A percentile compares a stretch with the other conserved stretches of the same genome.
Evolutionary conservation across 495 filamentous ascomycete genomes (phyloP).

Genomic region (Aspergillus kassunensis): DNA sequence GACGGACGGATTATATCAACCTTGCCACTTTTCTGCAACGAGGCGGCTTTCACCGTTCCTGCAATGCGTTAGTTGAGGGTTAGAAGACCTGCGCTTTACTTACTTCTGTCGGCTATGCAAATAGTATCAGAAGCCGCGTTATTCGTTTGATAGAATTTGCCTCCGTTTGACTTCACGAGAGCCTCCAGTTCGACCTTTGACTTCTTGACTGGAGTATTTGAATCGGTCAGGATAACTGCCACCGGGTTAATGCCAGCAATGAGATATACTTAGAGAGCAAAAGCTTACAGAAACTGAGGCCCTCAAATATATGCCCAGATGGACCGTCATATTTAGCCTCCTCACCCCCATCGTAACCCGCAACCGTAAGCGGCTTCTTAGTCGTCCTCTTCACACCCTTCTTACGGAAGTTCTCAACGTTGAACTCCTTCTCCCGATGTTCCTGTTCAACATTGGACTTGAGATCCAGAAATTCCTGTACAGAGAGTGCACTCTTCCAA

Average conservation of each 20-base stretch:
- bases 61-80: constrained; percentile 12
- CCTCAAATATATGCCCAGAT: constrained; percentile 62
- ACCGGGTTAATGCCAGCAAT: constrained; percentile 11
- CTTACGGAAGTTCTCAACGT: constrained; percentile 69
- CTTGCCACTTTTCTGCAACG: constrained; percentile 65
- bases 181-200: constrained; percentile 78
- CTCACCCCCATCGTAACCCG: constrained; percentile 56
- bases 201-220: constrained; percentile 55
- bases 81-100: not conserved
- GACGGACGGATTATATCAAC: constrained; percentile 69
- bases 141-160: constrained; percentile 72
- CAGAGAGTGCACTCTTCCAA: constrained; percentile 75
- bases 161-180: constrained; percentile 83
- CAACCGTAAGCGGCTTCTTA: constrained; percentile 65
- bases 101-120: constrained; percentile 75
- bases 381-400: constrained; percentile 59
- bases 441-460: constrained; percentile 69
- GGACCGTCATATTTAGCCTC: constrained; percentile 52
- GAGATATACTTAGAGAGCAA: not conserved
- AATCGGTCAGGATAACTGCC: constrained; percentile 61
- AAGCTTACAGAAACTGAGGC: constrained; percentile 70
- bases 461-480: constrained; percentile 71
- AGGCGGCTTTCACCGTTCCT: constrained; percentile 81
- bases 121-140: constrained; percentile 57
- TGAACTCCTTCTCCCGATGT: constrained; percentile 72